Base-by-base conservation (phyloP, 148 eudicot genomes). In the Vaccinium corymbosum region DNA sequence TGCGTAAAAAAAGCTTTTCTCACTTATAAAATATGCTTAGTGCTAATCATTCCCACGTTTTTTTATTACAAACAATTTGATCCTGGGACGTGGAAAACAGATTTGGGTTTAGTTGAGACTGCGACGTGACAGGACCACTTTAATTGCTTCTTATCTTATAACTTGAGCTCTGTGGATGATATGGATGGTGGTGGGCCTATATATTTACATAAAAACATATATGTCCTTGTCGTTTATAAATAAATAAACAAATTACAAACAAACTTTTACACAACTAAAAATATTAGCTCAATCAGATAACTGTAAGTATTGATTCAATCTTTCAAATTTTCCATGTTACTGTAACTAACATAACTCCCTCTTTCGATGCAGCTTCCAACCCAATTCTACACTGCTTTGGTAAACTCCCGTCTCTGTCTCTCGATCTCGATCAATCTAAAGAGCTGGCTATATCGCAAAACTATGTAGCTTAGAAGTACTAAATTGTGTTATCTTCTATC, bases 331-430 rank as follows among this genome's bases (percentile, higher is more conserved):
- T 5, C 38, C 2, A 35, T 35, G 46, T 42, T 27, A 4, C 14
- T 42, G 10, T 48, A 19, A 4, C 49, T 79, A 19, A 79, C 16
- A 52, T 48, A 56, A 56, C 17, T 16, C 14, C 46, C 50, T 81
- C 3, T 38, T 79, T 84, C 80, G 76, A 15, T 86, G 90, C 92
- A 93, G 96, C 72, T 93, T 84, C 96, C 96, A 10, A 93, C 96
- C 77, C 96, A 93, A 61, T 88, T 84, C 73, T 93, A 93, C 77
- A 93, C 96, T 53, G 96, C 96, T 25, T 11, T 89, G 91, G 96
- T 93, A 59, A 88, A 62, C 5, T 35, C 15, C 6, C 32, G 48
- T 17, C 22, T 51, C 51, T 20, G 52, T 42, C 51, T 9, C 19
- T 4, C 50, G 38, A 35, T 35, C 3, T 35, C 38, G 38, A 35